These are phyloP conservation scores for Earliella scabrosa DNA, from an alignment of 1,284 basidiomycete genomes.

Conservation along the genomic window DNA sequence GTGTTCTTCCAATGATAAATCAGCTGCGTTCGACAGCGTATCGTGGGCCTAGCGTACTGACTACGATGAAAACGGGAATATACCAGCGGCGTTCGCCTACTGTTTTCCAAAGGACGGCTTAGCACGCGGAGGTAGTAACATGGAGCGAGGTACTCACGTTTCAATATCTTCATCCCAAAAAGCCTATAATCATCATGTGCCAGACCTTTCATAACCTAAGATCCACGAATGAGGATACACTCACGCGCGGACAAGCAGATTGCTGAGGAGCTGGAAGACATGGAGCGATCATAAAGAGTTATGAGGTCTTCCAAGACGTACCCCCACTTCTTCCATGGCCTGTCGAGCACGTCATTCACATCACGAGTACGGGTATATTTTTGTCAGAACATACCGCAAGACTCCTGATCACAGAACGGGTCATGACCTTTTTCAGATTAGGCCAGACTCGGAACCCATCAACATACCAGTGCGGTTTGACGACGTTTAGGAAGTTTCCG, in stretches of 20 bases:
- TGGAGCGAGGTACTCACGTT: neutral
- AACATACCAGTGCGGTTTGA: too few relatives aligned
- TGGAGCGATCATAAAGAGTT: neutral
- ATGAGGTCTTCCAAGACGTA: neutral
- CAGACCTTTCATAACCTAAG: too few relatives aligned
- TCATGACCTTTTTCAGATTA: too few relatives aligned
- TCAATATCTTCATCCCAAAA: slow-evolving; percentile 15
- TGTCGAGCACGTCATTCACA: too few relatives aligned
- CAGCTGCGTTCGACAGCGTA: neutral
- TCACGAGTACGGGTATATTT: too few relatives aligned
- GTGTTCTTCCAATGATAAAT: slow-evolving; percentile 1
- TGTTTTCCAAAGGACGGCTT: neutral
- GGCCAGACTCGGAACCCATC: too few relatives aligned
- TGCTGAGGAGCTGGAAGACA: slow-evolving; percentile 6
- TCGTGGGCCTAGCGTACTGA: neutral
- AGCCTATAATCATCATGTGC: too few relatives aligned
- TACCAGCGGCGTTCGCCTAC: slow-evolving; percentile 11
- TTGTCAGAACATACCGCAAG: too few relatives aligned
- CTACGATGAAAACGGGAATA: slow-evolving; percentile 5
- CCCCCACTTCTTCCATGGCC: slow-evolving; percentile 8
- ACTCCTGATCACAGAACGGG: neutral
- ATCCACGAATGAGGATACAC: neutral
- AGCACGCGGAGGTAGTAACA: too few relatives aligned
- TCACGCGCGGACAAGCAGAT: slow-evolving; percentile 10
- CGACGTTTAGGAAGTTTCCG: neutral